Percentiles rank a stretch among this genome's conserved stretches.
These are phyloP conservation scores for Colletotrichum lini DNA, from an alignment of 2,329 filamentous ascomycete genomes.

Conservation along the genomic window DNA sequence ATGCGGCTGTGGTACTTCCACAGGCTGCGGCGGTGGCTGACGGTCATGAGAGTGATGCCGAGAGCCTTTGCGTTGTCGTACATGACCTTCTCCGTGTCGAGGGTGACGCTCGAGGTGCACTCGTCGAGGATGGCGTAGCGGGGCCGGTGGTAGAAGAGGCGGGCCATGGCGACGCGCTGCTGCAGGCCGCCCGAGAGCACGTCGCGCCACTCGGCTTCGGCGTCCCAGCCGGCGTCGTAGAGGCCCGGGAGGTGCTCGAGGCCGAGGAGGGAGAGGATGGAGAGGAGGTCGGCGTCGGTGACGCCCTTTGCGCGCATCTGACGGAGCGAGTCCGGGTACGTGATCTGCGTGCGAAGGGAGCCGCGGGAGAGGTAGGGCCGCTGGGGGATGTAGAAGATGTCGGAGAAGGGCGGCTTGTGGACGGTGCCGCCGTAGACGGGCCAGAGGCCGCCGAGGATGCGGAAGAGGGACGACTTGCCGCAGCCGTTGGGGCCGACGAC, in stretches of 20 bases:
- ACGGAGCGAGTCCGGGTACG: constrained; percentile 90
- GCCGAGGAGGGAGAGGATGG: constrained; percentile 83
- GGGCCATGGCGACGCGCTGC: constrained; percentile 96
- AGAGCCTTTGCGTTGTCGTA: constrained; percentile 95
- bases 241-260: constrained; percentile 87
- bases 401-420: constrained; percentile 88
- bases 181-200: constrained; percentile 93
- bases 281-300: constrained; percentile 84
- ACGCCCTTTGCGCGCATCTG: constrained; percentile 89
- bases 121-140: constrained; percentile 97
- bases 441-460: constrained; percentile 96
- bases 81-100: constrained; percentile 96
- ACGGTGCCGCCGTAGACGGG: constrained; percentile 97
- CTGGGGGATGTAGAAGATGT: constrained; percentile 99
- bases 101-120: constrained; percentile 94
- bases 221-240: constrained; percentile 86
- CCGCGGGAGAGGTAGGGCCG: constrained; percentile 93
- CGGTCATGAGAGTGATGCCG: constrained; percentile 96
- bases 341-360: constrained; percentile 95
- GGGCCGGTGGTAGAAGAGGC: constrained; percentile 93
- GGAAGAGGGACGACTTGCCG: constrained; percentile 95
- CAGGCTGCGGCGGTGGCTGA: constrained; percentile 89
- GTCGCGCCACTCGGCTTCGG: constrained; percentile 96
- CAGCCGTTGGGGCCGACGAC: constrained; percentile 98
- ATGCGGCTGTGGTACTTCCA: constrained; percentile 98